These are phyloP conservation scores for Penicillium sp. DNA, from an alignment of 2,329 filamentous ascomycete species.

Conservation along the genomic window DNA sequence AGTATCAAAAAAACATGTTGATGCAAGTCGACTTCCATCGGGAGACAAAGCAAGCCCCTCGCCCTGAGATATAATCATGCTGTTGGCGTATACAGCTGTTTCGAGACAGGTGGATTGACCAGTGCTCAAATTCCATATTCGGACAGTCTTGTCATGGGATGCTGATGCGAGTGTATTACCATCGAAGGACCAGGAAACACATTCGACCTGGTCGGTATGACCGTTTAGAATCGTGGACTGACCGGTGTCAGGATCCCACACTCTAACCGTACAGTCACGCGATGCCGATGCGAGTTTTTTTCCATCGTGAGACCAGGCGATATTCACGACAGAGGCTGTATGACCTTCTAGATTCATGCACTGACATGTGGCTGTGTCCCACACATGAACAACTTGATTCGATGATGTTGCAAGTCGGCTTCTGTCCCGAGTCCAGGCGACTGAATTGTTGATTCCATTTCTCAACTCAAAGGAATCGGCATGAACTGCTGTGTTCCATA, in stretches of 20 bases:
- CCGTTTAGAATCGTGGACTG: not conserved
- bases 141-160: not conserved
- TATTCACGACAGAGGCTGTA: not conserved
- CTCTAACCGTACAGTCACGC: not conserved
- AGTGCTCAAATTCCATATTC: not conserved
- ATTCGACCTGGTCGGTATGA: not conserved
- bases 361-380: not conserved
- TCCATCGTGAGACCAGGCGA: slow-evolving; percentile 1
- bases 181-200: not conserved
- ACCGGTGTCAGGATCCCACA: slow-evolving; percentile 2
- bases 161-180: not conserved
- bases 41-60: not conserved
- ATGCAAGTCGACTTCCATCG: not conserved
- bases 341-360: not conserved
- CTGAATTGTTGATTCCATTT: not conserved
- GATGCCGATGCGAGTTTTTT: not conserved
- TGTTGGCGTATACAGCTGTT: not conserved
- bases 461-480: not conserved
- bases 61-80: not conserved
- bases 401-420: not conserved
- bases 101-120: not conserved
- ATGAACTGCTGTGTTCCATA: not conserved
- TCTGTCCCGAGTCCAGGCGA: not conserved
- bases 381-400: not conserved
- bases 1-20: not conserved